Conservation (phyloP, 805 yeast species). For the Candida railenensis region DNA sequence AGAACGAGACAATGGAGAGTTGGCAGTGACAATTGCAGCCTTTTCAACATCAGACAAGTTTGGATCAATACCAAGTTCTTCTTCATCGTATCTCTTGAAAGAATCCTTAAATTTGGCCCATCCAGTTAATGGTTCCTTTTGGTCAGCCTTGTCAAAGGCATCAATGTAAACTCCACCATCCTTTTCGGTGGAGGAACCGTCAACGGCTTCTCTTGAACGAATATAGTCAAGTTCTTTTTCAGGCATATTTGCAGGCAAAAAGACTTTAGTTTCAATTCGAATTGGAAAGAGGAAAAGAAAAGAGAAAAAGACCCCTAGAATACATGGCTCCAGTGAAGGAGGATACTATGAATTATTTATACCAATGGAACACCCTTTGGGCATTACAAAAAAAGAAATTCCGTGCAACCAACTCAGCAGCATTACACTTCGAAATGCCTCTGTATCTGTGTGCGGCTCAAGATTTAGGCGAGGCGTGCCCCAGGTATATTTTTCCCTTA, state of each 20-base stretch:
- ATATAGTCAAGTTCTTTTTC: conserved; percentile 42
- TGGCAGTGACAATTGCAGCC: conserved; percentile 42
- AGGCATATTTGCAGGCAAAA: conserved; percentile 25
- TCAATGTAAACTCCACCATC: conserved; percentile 38
- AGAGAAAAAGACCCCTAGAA: no score
- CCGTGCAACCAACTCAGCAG: no score
- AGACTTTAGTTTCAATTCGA: not conserved
- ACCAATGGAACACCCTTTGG: no score
- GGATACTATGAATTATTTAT: no score
- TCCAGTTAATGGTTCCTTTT: conserved; percentile 9
- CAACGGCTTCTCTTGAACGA: conserved; percentile 34
- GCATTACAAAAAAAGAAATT: no score
- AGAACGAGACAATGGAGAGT: conserved; percentile 49
- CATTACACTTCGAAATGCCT: no score
- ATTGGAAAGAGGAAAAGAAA: not conserved
- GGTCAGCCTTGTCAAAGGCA: conserved; percentile 14
- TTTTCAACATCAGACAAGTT: conserved; percentile 25
- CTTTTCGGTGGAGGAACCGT: conserved; percentile 34
- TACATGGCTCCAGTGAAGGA: no score
- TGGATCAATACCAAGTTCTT: conserved; percentile 42
- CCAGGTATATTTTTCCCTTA: no score
- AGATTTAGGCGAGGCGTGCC: no score
- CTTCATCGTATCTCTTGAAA: conserved; percentile 30
- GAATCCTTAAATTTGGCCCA: conserved; percentile 26
- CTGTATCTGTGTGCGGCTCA: no score